These are phyloP conservation scores for Penicillium diatomitis DNA, from an alignment of 495 filamentous ascomycete genomes.

Conservation along the genomic window DNA sequence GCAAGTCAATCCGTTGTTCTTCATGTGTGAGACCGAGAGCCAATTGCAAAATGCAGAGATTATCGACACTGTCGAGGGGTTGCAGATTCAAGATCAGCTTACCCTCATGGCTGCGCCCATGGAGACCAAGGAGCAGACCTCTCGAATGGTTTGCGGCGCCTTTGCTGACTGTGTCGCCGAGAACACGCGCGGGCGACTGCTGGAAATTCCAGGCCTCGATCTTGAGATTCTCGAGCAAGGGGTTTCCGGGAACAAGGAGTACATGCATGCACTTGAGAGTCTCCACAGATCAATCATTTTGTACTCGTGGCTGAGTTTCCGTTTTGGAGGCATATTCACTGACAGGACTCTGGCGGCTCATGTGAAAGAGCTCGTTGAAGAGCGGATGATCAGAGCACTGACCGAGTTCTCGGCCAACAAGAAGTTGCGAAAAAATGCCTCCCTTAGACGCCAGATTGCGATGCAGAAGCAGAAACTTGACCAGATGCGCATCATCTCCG, in stretches of 20 bases:
- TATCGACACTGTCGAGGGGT: constrained; percentile 52
- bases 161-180: constrained; percentile 61
- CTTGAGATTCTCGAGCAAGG: constrained; percentile 58
- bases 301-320: constrained; percentile 77
- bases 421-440: constrained; percentile 34
- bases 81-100: constrained; percentile 64
- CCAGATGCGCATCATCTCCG: constrained; percentile 16
- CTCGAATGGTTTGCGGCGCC: constrained; percentile 37
- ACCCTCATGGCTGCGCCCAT: constrained; percentile 66
- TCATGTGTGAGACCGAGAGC: constrained; percentile 54
- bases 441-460: constrained; percentile 33
- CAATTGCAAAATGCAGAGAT: constrained; percentile 56
- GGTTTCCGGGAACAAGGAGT: constrained; percentile 33
- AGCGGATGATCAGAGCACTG: constrained; percentile 61
- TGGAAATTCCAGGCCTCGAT: constrained; percentile 55
- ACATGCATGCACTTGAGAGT: constrained; percentile 57
- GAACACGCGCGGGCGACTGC: constrained; percentile 49
- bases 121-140: constrained; percentile 10
- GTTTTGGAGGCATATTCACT: constrained; percentile 67
- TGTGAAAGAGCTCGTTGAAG: constrained; percentile 70
- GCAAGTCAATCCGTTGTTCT: constrained; percentile 53
- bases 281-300: constrained; percentile 75
- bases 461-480: constrained; percentile 30
- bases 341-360: constrained; percentile 70
- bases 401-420: constrained; percentile 44